Evolutionary conservation across 257 asterid genomes (phyloP), one percentile per base, ranked within the genome.

Genomic region (Capsicum pubescens): DNA sequence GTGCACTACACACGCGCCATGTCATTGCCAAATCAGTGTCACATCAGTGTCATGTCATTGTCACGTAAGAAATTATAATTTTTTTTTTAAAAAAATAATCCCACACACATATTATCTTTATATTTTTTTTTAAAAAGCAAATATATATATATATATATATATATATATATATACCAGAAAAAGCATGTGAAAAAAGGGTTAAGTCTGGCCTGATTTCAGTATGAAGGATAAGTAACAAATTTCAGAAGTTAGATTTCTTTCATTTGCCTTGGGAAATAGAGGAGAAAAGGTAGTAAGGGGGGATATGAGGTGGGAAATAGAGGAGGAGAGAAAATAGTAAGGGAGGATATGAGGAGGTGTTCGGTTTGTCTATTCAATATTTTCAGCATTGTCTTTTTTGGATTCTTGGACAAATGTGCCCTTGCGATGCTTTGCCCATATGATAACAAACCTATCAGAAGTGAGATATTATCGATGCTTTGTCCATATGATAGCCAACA

Each of bases 331-430:
- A 76, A 76, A 21, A 13, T 52, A 76, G 81, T 14, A 52, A 26
- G 21, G 63, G 61, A 50, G 61, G 81, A 50, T 52, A 52, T 26
- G 14, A 9, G 16, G 35, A 14, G 48, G 72, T 32, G 46, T 66
- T 66, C 13, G 81, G 26, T 26, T 76, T 76, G 81, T 76, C 54
- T 76, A 52, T 76, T 76, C 26, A 76, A 48, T 64, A 52, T 14
- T 14, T 76, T 8, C 81, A 2, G 32, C 16, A 15, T 14, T 52
- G 13, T 8, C 0, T 3, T 3, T 52, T 76, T 76, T 26, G 50
- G 50, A 52, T 0, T 76, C 9, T 76, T 76, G 42, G 81, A 76
- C 81, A 32, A 52, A 52, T 76, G 14, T 54, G 9, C 9, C 81
- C 81, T 76, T 76, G 26, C 5, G 42, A 39, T 39, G 42, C 63